A percentile compares a stretch with the other conserved stretches of the same genome.
Conservation (phyloP, 495 filamentous ascomycete species). For the Xylaria scruposa region DNA sequence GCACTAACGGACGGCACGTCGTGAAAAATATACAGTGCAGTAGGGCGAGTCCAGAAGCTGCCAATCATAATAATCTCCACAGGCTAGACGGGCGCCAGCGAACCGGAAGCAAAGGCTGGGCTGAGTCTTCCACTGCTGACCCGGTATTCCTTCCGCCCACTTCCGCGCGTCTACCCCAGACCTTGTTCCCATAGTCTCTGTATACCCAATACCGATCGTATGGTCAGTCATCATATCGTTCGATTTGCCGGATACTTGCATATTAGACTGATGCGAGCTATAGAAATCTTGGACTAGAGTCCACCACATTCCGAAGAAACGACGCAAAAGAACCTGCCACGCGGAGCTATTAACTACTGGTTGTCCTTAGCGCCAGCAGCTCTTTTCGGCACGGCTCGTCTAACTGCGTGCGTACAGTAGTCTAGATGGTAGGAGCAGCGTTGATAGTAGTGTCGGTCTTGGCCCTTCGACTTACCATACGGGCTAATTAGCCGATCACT, state of each 20-base stretch:
- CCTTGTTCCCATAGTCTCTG: background rate
- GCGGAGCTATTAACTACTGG: background rate
- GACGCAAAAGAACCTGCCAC: background rate
- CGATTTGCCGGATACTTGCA: constrained; percentile 13
- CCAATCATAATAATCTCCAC: constrained; percentile 2
- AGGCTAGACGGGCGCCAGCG: background rate
- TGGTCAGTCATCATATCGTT: constrained; percentile 10
- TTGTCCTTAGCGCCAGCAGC: background rate
- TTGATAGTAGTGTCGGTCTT: background rate
- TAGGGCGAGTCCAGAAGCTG: background rate
- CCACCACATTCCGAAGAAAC: background rate
- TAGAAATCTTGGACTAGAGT: constrained; percentile 3
- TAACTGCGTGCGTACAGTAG: background rate
- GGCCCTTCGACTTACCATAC: background rate
- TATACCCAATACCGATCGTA: background rate
- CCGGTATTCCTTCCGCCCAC: constrained; percentile 15
- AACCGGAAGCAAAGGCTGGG: constrained; percentile 18
- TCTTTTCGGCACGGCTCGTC: constrained; percentile 20
- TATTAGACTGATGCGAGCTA: background rate
- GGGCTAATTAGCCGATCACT: background rate
- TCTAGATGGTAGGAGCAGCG: background rate
- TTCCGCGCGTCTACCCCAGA: constrained; percentile 22
- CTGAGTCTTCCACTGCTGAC: background rate
- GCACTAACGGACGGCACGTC: constrained; percentile 16
- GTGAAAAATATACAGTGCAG: background rate